Percentiles rank a stretch among this genome's conserved stretches.
Conservation (phyloP, 768 basidiomycete genomes). For the Tulasnella sp. region DNA sequence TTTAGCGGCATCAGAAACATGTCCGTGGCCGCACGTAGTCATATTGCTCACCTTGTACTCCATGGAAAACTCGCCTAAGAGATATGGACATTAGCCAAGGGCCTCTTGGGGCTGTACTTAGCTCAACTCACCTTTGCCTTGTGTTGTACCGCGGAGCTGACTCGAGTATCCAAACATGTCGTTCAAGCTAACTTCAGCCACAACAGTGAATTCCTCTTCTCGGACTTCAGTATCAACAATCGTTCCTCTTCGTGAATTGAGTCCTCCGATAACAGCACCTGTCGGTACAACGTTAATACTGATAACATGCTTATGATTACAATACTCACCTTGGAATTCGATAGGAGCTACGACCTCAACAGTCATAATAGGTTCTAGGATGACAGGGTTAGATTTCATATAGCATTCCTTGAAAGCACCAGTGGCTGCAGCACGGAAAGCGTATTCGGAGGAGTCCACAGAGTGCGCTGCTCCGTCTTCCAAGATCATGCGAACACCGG, state of each 20-base stretch:
- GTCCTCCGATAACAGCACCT: slow-evolving; percentile 83
- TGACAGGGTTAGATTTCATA: slow-evolving; percentile 57
- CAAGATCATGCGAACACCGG: slow-evolving; percentile 73
- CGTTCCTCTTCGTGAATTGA: slow-evolving; percentile 84
- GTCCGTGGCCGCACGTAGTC: background rate
- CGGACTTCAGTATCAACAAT: slow-evolving; percentile 94
- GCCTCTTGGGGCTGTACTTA: slow-evolving; percentile 40
- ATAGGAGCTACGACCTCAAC: slow-evolving; percentile 93
- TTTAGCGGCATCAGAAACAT: slow-evolving; percentile 1
- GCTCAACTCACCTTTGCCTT: slow-evolving; percentile 87
- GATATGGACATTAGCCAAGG: background rate
- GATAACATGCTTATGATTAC: background rate
- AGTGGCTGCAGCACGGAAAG: slow-evolving; percentile 82
- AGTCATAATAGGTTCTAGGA: slow-evolving; percentile 97
- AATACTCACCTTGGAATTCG: slow-evolving; percentile 63
- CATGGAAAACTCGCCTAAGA: slow-evolving; percentile 34
- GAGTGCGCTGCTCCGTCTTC: slow-evolving; percentile 87
- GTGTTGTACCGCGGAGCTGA: slow-evolving; percentile 82
- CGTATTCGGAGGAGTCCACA: slow-evolving; percentile 93
- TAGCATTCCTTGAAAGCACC: slow-evolving; percentile 90
- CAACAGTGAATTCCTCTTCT: slow-evolving; percentile 89
- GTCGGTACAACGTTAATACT: background rate
- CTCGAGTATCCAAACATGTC: slow-evolving; percentile 99
- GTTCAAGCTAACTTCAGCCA: slow-evolving; percentile 85
- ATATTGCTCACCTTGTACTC: slow-evolving; percentile 41